Evolutionary conservation across 768 basidiomycete species (phyloP).

Genomic region (Dioszegia hungarica): DNA sequence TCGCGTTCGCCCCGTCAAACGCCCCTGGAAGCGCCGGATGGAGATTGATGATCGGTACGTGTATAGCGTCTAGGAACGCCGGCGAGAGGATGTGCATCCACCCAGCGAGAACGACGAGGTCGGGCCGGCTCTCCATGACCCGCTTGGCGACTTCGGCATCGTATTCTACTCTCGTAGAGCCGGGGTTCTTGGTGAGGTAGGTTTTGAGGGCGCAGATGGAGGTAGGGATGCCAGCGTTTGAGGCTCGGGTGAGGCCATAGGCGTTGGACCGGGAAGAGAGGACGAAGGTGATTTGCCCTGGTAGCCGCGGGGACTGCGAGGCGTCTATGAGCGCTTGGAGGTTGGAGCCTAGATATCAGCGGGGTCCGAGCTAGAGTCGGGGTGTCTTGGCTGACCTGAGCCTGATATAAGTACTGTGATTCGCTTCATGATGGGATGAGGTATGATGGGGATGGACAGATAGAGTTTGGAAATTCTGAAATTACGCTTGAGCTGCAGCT

Average conservation of each 20-base stretch:
- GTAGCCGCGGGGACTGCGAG: constrained; percentile 62
- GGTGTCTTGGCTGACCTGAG: constrained; percentile 52
- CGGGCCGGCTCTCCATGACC: constrained; percentile 63
- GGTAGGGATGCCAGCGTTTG: constrained; percentile 58
- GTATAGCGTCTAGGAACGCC: constrained; percentile 66
- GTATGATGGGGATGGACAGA: background rate
- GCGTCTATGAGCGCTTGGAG: constrained; percentile 94
- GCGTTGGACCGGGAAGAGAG: constrained; percentile 89
- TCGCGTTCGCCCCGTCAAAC: constrained; percentile 93
- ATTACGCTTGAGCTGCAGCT: background rate
- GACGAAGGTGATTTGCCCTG: constrained; percentile 70
- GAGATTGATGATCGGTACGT: constrained; percentile 86
- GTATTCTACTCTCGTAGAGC: constrained; percentile 74
- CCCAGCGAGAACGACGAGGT: constrained; percentile 89
- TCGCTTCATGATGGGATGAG: constrained; percentile 27
- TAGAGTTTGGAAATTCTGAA: background rate
- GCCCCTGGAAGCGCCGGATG: constrained; percentile 93
- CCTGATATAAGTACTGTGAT: constrained; percentile 65
- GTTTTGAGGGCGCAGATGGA: constrained; percentile 78
- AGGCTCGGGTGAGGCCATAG: constrained; percentile 78
- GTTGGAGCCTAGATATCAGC: constrained; percentile 68
- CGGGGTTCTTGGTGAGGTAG: constrained; percentile 68
- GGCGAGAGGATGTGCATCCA: constrained; percentile 97
- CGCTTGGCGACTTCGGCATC: constrained; percentile 72
- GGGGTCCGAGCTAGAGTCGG: background rate